Base-by-base conservation (phyloP, 2,329 filamentous ascomycete species). In the Colletotrichum lentis region DNA sequence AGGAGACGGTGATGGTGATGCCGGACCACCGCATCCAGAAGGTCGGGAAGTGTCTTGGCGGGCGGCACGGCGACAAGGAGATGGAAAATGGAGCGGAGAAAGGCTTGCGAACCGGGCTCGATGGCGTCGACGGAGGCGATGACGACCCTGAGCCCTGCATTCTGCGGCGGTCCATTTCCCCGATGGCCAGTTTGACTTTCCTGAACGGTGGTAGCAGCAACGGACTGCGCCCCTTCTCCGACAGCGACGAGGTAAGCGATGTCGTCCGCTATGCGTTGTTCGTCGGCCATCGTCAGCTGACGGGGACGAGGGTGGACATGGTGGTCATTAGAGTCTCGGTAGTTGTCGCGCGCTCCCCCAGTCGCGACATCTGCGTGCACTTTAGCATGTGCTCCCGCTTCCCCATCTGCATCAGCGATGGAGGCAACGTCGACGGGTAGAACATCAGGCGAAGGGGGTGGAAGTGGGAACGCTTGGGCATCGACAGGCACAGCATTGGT, bases 171-270 rank as follows among this genome's bases (percentile, higher is more conserved):
- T 27, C 10, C 24, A 44, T 44, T 49, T 24, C 31, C 7, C 2
- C 20, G 27, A 12, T 37, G 44, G 14, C 43, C 27, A 47, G 24
- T 10, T 3, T 53, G 55, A 39, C 37, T 27, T 53, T 70, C 67
- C 47, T 71, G 69, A 10, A 71, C 52, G 8, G 69, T 71, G 18
- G 69, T 49, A 20, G 69, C 69, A 44, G 69, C 69, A 18, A 71
- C 69, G 4, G 67, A 70, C 60, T 71, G 69, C 20, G 69, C 69
- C 20, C 69, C 69, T 41, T 71, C 69, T 8, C 69, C 69, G 24
- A 71, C 63, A 4, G 69, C 69, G 6, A 67, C 53, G 2, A 71
- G 50, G 35, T 58, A 70, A 5, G 69, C 61, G n/a, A 68, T 55
- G 18, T 71, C 69, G 41, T 71, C 67, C 5, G 69, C 63, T 8